Evolutionary conservation across 306 rosid species (phyloP).

Genomic region (Adenanthera pavonina): DNA sequence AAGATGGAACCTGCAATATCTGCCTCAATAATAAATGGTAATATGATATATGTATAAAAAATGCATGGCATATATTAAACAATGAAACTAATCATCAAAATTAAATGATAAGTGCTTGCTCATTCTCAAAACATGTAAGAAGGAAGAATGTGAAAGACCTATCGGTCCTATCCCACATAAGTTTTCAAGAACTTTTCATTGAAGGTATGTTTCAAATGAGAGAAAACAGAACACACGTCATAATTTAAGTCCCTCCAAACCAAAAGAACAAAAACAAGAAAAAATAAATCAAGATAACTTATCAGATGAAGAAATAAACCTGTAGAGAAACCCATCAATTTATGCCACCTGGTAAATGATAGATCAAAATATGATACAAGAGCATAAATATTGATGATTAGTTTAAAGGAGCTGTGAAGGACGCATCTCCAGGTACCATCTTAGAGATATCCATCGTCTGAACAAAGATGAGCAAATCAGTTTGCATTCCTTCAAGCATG

Average conservation of each 20-base stretch:
- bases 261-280: conserved; percentile 3
- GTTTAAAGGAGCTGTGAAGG: conserved; percentile 88
- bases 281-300: conserved; percentile 10
- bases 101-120: neutral
- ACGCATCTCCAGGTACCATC: no score
- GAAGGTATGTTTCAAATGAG: neutral
- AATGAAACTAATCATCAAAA: neutral
- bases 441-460: conserved; percentile 63
- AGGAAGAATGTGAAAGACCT: neutral
- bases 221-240: neutral
- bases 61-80: conserved; percentile 4
- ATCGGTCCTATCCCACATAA: neutral
- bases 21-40: neutral
- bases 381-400: conserved; percentile 83
- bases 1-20: neutral
- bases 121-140: neutral
- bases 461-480: conserved; percentile 42
- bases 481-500: conserved; percentile 2
- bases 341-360: no score
- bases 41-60: conserved; percentile 40
- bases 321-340: no score
- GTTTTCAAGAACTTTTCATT: conserved; percentile 3
- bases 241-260: neutral
- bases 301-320: neutral
- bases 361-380: conserved; percentile 59